Evolutionary conservation across 176 grass and related monocot genomes (phyloP).

Genomic region (Bothriochloa decipiens): DNA sequence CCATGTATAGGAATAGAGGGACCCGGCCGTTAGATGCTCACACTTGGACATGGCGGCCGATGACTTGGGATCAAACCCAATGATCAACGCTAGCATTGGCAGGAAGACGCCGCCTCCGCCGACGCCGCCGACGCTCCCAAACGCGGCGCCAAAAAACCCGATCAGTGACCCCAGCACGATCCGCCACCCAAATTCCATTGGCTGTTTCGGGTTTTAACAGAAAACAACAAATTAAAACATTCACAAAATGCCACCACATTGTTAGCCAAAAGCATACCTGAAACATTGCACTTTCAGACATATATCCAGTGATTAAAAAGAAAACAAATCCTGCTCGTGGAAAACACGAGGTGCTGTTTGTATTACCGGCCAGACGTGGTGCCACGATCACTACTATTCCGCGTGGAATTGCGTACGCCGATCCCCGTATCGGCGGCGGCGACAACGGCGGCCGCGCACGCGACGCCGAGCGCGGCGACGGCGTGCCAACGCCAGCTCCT

Average conservation of each 20-base stretch:
- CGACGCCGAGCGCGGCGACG: no score
- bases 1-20: background rate
- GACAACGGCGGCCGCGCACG: no score
- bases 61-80: constrained; percentile 77
- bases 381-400: no score
- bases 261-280: background rate
- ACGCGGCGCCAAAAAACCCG: constrained; percentile 65
- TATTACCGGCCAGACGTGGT: no score
- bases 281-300: no score
- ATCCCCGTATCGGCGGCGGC: no score
- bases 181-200: constrained; percentile 73
- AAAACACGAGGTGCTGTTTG: no score
- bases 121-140: constrained; percentile 57
- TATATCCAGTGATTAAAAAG: no score
- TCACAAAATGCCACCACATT: background rate
- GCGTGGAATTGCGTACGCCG: no score
- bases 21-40: background rate
- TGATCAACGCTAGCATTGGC: constrained; percentile 71
- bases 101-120: constrained; percentile 50
- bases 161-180: constrained; percentile 59
- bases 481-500: no score
- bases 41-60: constrained; percentile 70
- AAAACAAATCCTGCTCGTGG: no score
- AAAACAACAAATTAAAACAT: no score
- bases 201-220: background rate